phyloP scores from a whole-genome alignment of 129 eudicot genomes.

The Gnaphalium uliginosum region DNA sequence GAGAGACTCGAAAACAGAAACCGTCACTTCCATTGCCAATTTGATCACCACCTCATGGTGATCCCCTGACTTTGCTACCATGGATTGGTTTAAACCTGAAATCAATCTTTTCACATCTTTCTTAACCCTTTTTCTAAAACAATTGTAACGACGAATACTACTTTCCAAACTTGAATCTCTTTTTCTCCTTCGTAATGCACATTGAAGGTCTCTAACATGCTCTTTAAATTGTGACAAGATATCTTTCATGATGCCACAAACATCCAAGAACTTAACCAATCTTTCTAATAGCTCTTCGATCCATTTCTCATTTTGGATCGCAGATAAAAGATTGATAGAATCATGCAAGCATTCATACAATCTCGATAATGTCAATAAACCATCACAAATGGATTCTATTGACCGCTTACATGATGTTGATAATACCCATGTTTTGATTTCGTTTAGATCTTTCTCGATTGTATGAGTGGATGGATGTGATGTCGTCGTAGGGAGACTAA shows the following conservation, averaged over 20 bases:
- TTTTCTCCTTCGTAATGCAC: slow-evolving; percentile 34
- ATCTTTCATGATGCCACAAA: slow-evolving; percentile 37
- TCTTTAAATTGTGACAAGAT: slow-evolving; percentile 31
- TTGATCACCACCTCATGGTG: slow-evolving; percentile 25
- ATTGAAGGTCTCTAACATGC: slow-evolving; percentile 28
- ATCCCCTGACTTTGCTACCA: slow-evolving; percentile 8
- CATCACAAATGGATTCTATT: slow-evolving; percentile 6
- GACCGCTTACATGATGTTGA: slow-evolving; percentile 14
- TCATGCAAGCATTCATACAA: slow-evolving; percentile 38
- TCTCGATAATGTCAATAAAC: slow-evolving; percentile 27
- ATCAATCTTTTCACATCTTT: slow-evolving; percentile 36
- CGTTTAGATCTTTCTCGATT: slow-evolving; percentile 35
- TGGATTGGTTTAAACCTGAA: slow-evolving; percentile 21
- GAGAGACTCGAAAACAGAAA: slow-evolving; percentile 31
- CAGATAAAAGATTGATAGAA: slow-evolving; percentile 28
- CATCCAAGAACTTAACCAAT: slow-evolving; percentile 37
- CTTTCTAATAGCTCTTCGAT: slow-evolving; percentile 32
- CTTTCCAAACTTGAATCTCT: slow-evolving; percentile 21
- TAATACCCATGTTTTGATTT: slow-evolving; percentile 24
- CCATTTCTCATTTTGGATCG: slow-evolving; percentile 16
- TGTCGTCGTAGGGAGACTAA: slow-evolving; percentile 39
- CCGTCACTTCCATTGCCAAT: slow-evolving; percentile 27
- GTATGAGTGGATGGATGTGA: slow-evolving; percentile 29
- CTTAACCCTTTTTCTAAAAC: slow-evolving; percentile 31
- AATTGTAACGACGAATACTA: slow-evolving; percentile 16